These are phyloP conservation scores for Stachybotrys chlorohalonatus DNA, from an alignment of 2,329 filamentous ascomycete genomes.

Conservation along the genomic window DNA sequence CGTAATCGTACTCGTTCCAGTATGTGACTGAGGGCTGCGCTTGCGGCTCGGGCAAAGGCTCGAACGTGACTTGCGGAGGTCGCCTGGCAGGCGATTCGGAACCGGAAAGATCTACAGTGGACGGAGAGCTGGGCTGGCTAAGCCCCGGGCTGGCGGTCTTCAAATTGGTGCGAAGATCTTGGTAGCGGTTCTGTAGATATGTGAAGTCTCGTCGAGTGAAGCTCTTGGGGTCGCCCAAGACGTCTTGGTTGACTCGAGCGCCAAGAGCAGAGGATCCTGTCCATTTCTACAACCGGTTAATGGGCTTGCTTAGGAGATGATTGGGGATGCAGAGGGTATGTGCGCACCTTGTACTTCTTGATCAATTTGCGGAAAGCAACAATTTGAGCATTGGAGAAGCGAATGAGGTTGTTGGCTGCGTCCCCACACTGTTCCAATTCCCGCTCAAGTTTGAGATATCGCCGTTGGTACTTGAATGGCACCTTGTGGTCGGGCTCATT, in stretches of 20 bases:
- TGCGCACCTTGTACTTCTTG: constrained; percentile 67
- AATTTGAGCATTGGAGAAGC: constrained; percentile 66
- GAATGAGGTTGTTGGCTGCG: constrained; percentile 60
- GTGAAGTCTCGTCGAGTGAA: constrained; percentile 61
- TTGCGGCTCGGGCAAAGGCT: constrained; percentile 19
- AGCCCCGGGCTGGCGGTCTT: constrained; percentile 32
- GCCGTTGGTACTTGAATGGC: constrained; percentile 38
- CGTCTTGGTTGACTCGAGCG: constrained; percentile 55
- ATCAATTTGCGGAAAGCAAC: constrained; percentile 74
- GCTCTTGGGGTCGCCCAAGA: constrained; percentile 58
- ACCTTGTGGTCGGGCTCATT: constrained; percentile 22
- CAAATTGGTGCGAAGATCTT: constrained; percentile 38
- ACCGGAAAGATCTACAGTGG: constrained; percentile 5
- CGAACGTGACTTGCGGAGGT: constrained; percentile 16
- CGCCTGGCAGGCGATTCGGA: constrained; percentile 3
- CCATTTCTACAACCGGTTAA: constrained; percentile 53
- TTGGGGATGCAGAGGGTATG: neutral
- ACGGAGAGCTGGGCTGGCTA: constrained; percentile 30
- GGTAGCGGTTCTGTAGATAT: constrained; percentile 39
- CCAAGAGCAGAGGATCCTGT: constrained; percentile 61
- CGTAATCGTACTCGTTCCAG: constrained; percentile 84
- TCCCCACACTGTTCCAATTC: constrained; percentile 52
- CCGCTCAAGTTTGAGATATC: constrained; percentile 44
- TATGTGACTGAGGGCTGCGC: constrained; percentile 38
- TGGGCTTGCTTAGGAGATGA: neutral